Evolutionary conservation across 805 yeast genomes (phyloP).

Genomic region (Nakazawaea wickerhamii): DNA sequence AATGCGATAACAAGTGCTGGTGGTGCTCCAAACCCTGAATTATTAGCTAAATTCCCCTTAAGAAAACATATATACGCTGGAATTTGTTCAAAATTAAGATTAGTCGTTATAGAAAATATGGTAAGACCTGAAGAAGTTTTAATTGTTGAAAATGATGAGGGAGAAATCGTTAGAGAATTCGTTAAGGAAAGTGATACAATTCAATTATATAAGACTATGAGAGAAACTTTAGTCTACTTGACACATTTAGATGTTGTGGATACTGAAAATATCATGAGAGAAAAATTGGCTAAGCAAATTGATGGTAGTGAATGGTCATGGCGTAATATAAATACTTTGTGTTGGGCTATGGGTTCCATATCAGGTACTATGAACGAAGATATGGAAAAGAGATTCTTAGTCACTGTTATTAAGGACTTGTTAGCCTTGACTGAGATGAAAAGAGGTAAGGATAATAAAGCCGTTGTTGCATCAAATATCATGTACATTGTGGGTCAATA

Average conservation of each 20-base stretch:
- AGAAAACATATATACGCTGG: conserved; percentile 82
- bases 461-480: conserved; percentile 98
- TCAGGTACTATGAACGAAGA: conserved; percentile 99
- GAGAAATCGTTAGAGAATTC: conserved; percentile 96
- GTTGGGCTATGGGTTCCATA: conserved; percentile 99
- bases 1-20: conserved; percentile 35
- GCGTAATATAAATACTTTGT: conserved; percentile 93
- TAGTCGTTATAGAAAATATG: conserved; percentile 96
- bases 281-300: conserved; percentile 84
- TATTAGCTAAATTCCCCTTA: conserved; percentile 71
- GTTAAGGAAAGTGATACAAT: conserved; percentile 97
- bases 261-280: conserved; percentile 90
- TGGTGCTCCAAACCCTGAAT: conserved; percentile 84
- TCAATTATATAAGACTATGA: conserved; percentile 89
- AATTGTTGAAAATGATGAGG: conserved; percentile 96
- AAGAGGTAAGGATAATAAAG: conserved; percentile 96
- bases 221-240: conserved; percentile 90
- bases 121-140: conserved; percentile 98
- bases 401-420: conserved; percentile 87
- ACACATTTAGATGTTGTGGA: conserved; percentile 94
- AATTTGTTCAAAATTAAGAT: conserved; percentile 74
- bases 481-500: conserved; percentile 99
- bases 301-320: conserved; percentile 99
- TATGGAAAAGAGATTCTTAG: conserved; percentile 91
- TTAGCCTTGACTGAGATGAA: conserved; percentile 91